A percentile compares a stretch with the other conserved stretches of the same genome.
phyloP scores from a whole-genome alignment of 495 filamentous ascomycete genomes.

The Beverwykella pulmonaria region DNA sequence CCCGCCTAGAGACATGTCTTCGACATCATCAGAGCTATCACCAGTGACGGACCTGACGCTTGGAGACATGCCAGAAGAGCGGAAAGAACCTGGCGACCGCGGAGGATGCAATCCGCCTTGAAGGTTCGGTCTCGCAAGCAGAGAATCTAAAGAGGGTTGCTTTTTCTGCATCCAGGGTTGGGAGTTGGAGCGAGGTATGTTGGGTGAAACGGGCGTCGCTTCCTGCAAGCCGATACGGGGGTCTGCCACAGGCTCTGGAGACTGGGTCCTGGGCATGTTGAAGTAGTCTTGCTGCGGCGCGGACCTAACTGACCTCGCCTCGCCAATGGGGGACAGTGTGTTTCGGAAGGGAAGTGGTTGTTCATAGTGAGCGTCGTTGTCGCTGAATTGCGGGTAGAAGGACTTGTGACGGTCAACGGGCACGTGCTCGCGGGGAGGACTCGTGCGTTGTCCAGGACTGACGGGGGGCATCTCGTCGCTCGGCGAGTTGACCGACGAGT shows the following conservation, averaged over 20 bases:
- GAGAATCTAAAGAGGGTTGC: constrained; percentile 47
- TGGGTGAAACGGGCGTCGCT: constrained; percentile 31
- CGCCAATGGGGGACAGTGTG: constrained; percentile 32
- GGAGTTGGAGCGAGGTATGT: constrained; percentile 38
- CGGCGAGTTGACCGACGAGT: constrained; percentile 46
- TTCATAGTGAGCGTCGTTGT: constrained; percentile 26
- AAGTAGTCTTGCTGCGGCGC: constrained; percentile 46
- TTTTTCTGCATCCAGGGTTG: constrained; percentile 46
- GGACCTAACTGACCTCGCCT: constrained; percentile 39
- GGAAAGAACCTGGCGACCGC: constrained; percentile 52
- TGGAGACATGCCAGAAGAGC: constrained; percentile 54
- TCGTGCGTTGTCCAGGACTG: constrained; percentile 17
- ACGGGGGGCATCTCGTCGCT: constrained; percentile 40
- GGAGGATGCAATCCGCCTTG: constrained; percentile 59
- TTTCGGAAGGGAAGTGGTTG: constrained; percentile 28
- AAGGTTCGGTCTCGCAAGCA: constrained; percentile 51
- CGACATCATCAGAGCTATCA: constrained; percentile 66
- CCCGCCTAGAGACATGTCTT: constrained; percentile 40
- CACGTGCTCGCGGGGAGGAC: constrained; percentile 28
- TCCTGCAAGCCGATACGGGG: constrained; percentile 33
- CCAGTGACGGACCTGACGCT: constrained; percentile 59
- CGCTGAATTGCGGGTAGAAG: constrained; percentile 31
- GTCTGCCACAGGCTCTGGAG: constrained; percentile 52
- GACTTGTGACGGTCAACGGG: constrained; percentile 28
- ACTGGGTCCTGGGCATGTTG: constrained; percentile 51